Evolutionary conservation across 768 basidiomycete species (phyloP).

Genomic region (Mycena leptocephala): DNA sequence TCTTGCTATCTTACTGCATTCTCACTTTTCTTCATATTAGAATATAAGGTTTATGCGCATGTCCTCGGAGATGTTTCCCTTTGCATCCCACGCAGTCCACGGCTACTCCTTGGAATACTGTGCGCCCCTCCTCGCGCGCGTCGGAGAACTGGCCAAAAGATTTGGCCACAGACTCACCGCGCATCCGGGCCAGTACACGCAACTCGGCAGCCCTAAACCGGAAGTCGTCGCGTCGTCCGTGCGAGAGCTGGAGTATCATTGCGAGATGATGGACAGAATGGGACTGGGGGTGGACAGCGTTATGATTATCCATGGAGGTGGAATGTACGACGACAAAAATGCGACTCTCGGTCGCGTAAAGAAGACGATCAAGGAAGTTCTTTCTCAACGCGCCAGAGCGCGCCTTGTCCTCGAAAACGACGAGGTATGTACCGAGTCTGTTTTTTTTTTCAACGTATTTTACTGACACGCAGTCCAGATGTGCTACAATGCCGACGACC

Average conservation of each 20-base stretch:
- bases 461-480: constrained; percentile 53
- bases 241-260: constrained; percentile 89
- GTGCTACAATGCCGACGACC: constrained; percentile 92
- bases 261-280: constrained; percentile 91
- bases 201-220: constrained; percentile 84
- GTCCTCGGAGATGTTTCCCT: constrained; percentile 95
- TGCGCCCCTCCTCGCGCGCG: constrained; percentile 64
- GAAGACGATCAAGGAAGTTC: constrained; percentile 71
- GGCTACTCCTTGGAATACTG: constrained; percentile 91
- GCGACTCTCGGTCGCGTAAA: constrained; percentile 82
- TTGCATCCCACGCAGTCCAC: constrained; percentile 85
- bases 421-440: constrained; percentile 77
- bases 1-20: not conserved
- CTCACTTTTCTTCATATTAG: constrained; percentile 46
- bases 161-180: constrained; percentile 87
- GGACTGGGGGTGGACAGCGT: constrained; percentile 87
- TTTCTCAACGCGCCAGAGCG: constrained; percentile 76
- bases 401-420: constrained; percentile 95
- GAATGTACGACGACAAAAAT: constrained; percentile 87
- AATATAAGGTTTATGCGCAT: constrained; percentile 90
- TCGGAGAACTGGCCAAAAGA: constrained; percentile 77
- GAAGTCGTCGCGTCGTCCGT: constrained; percentile 84
- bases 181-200: constrained; percentile 92
- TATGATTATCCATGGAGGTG: constrained; percentile 91
- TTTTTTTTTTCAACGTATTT: not conserved